Evolutionary conservation across 148 eudicot species (phyloP).

Genomic region (Chenopodium formosanum): DNA sequence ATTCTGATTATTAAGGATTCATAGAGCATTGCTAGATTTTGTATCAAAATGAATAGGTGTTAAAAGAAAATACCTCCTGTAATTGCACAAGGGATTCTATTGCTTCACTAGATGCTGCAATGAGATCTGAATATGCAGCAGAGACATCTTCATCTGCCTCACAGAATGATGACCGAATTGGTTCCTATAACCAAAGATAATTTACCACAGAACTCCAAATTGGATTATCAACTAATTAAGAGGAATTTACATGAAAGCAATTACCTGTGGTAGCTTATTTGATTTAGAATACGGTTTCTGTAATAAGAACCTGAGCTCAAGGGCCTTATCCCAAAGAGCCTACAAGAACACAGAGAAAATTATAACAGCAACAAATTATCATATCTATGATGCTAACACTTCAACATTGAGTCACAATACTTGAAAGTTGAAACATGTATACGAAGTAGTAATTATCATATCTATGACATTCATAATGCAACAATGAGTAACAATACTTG

Average conservation of each 20-base stretch:
- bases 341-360: slow-evolving; percentile 20
- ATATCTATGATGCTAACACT: not conserved
- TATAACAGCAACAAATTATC: not conserved
- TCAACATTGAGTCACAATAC: not conserved
- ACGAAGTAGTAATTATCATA: not conserved
- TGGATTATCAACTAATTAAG: not conserved
- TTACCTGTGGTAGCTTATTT: slow-evolving; percentile 89
- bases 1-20: not conserved
- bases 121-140: slow-evolving; percentile 66
- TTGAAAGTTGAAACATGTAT: no score
- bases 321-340: slow-evolving; percentile 95
- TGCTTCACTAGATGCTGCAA: slow-evolving; percentile 61
- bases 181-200: slow-evolving; percentile 59
- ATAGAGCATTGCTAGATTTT: not conserved
- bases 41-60: slow-evolving; percentile 6
- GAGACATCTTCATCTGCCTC: slow-evolving; percentile 44
- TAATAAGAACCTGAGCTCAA: slow-evolving; percentile 77
- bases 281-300: slow-evolving; percentile 69
- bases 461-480: not conserved
- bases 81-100: slow-evolving; percentile 71
- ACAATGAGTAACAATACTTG: not conserved
- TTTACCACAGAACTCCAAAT: slow-evolving; percentile 1
- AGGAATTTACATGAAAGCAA: not conserved
- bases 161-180: slow-evolving; percentile 66
- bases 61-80: slow-evolving; percentile 55